A percentile compares a stretch with the other conserved stretches of the same genome.
Evolutionary conservation across 345 rosid genomes (phyloP).

Genomic region (Draba incana): DNA sequence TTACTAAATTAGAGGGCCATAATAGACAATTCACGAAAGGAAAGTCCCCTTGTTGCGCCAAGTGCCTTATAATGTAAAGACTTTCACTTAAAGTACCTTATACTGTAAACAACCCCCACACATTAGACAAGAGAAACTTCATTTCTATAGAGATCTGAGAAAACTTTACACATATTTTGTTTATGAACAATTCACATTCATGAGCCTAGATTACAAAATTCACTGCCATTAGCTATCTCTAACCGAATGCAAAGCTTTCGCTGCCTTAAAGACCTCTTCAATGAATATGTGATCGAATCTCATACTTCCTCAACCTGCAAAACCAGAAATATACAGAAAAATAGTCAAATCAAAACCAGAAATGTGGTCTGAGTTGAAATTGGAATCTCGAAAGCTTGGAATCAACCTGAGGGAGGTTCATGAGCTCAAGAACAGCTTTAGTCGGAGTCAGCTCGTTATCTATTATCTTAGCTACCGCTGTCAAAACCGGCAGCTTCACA

Average conservation of each 20-base stretch:
- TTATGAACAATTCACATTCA: slow-evolving; percentile 38
- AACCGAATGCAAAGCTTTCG: slow-evolving; percentile 33
- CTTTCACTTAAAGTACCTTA: too few relatives aligned
- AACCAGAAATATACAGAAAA: slow-evolving; percentile 11
- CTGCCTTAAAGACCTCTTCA: slow-evolving; percentile 25
- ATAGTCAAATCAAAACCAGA: background rate
- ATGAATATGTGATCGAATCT: slow-evolving; percentile 25
- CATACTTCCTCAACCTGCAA: slow-evolving; percentile 76
- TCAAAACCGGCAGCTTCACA: slow-evolving; percentile 87
- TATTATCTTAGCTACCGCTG: slow-evolving; percentile 90
- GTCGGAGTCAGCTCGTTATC: slow-evolving; percentile 86
- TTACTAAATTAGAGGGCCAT: too few relatives aligned
- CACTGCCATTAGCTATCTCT: slow-evolving; percentile 26
- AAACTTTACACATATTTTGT: slow-evolving; percentile 32
- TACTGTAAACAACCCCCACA: too few relatives aligned
- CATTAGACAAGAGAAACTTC: background rate
- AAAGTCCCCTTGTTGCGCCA: too few relatives aligned
- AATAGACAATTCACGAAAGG: too few relatives aligned
- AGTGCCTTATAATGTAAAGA: too few relatives aligned
- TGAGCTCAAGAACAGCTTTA: slow-evolving; percentile 80
- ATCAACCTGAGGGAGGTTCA: slow-evolving; percentile 82
- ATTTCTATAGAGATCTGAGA: background rate
- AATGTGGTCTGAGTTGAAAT: background rate
- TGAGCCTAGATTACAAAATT: slow-evolving; percentile 35
- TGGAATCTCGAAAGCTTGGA: slow-evolving; percentile 15